Conservation (phyloP, 805 yeast species). For the Ogataea degrootiae region DNA sequence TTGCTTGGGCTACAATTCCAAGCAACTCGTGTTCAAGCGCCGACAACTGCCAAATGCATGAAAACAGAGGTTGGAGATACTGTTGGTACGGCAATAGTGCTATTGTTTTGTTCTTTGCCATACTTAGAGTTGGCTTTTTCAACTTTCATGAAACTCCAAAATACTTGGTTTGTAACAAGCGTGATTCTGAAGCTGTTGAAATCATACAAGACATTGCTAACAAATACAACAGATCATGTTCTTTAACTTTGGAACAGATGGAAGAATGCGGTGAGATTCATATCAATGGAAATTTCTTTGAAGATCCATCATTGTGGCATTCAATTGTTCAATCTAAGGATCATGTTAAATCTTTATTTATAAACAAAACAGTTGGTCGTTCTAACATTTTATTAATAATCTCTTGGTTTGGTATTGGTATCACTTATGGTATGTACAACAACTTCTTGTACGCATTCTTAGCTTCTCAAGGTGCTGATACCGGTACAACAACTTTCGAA, state of each 20-base stretch:
- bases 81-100: constrained; percentile 45
- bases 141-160: constrained; percentile 36
- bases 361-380: constrained; percentile 34
- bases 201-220: constrained; percentile 38
- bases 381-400: constrained; percentile 36
- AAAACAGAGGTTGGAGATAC: constrained; percentile 55
- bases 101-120: constrained; percentile 38
- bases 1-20: constrained; percentile 48
- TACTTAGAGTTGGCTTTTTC: constrained; percentile 38
- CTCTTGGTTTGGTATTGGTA: constrained; percentile 50
- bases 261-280: constrained; percentile 31
- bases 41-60: constrained; percentile 34
- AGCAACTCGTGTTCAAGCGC: constrained; percentile 39
- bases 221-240: constrained; percentile 33
- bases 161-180: constrained; percentile 30
- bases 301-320: constrained; percentile 3
- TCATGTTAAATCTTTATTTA: constrained; percentile 41
- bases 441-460: constrained; percentile 46
- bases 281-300: constrained; percentile 11
- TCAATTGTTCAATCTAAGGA: constrained; percentile 8
- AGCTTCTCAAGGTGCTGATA: constrained; percentile 40
- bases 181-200: constrained; percentile 40
- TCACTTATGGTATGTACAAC: constrained; percentile 45
- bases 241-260: constrained; percentile 39
- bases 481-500: constrained; percentile 31